Percentiles rank a stretch among this genome's conserved stretches.
These are phyloP conservation scores for Allium cepa DNA, from an alignment of 106 monocot genomes.

Conservation along the genomic window DNA sequence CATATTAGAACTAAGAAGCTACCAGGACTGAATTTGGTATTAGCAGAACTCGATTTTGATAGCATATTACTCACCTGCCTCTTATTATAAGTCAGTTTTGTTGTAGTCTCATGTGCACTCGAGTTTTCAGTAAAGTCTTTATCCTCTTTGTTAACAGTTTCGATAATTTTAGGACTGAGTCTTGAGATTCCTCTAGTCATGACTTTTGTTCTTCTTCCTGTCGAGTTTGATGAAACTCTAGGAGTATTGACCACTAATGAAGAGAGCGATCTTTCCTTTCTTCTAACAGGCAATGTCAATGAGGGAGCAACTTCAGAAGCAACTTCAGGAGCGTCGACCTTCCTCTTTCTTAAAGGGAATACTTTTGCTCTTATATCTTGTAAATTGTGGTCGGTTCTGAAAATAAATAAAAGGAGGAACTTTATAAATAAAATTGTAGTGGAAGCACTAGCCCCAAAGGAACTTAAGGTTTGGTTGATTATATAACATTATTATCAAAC, in stretches of 20 bases:
- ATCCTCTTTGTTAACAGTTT: conserved; percentile 37
- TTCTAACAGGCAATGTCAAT: conserved; percentile 52
- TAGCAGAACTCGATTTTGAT: too few species aligned
- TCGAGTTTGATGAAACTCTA: conserved; percentile 41
- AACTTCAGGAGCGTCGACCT: conserved; percentile 46
- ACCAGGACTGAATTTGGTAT: too few species aligned
- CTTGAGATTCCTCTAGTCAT: conserved; percentile 50
- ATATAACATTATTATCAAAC: too few species aligned
- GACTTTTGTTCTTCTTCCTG: conserved; percentile 71
- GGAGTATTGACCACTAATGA: conserved; percentile 83
- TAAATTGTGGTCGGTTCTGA: conserved; percentile 87
- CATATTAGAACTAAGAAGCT: too few species aligned
- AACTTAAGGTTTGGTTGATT: too few species aligned
- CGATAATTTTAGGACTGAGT: conserved; percentile 30
- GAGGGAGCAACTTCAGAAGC: conserved; percentile 36
- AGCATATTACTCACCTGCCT: conserved; percentile 39
- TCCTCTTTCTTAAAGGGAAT: conserved; percentile 77
- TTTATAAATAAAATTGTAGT: neutral
- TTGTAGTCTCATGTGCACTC: conserved; percentile 29
- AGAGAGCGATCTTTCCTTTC: conserved; percentile 95
- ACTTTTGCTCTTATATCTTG: conserved; percentile 85
- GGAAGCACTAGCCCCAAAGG: neutral
- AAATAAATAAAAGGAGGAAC: neutral
- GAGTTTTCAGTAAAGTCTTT: conserved; percentile 31
- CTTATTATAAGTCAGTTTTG: conserved; percentile 35